Conservation (phyloP, 2,329 filamentous ascomycete species). For the Teratosphaeria zuluensis region DNA sequence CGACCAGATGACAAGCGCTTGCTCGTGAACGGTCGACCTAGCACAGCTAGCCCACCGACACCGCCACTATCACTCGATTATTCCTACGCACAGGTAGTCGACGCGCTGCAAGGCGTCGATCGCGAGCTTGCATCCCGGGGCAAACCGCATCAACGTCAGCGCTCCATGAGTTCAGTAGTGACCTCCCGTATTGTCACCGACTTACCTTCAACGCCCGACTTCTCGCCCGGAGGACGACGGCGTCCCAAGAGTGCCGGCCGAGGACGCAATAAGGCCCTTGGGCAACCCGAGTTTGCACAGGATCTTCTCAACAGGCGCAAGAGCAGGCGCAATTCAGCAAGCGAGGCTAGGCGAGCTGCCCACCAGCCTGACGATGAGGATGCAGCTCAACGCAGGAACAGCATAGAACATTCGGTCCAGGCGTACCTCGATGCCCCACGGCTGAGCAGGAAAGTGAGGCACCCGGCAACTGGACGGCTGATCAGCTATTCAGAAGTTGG, state of each 20-base stretch:
- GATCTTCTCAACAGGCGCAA: conserved; percentile 15
- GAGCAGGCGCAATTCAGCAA: conserved; percentile 24
- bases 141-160: conserved; percentile 4
- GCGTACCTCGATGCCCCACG: conserved; percentile 74
- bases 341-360: conserved; percentile 24
- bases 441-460: conserved; percentile 76
- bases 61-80: conserved; percentile 21
- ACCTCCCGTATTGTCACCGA: background rate
- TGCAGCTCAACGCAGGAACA: conserved; percentile 56
- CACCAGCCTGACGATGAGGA: conserved; percentile 29
- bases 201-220: background rate
- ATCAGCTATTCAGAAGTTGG: conserved; percentile 98
- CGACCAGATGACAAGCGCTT: conserved; percentile 1
- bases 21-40: conserved; percentile 10
- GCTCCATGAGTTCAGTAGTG: conserved; percentile 4
- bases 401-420: conserved; percentile 78
- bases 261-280: conserved; percentile 2
- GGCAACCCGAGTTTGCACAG: conserved; percentile 18
- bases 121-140: conserved; percentile 2
- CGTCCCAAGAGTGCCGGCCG: conserved; percentile 5
- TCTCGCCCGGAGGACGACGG: background rate
- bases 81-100: conserved; percentile 20
- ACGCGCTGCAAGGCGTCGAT: conserved; percentile 15
- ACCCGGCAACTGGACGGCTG: conserved; percentile 73
- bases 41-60: conserved; percentile 12